phyloP scores from a whole-genome alignment of 2,329 filamentous ascomycete species.

The Arthroderma sp. region DNA sequence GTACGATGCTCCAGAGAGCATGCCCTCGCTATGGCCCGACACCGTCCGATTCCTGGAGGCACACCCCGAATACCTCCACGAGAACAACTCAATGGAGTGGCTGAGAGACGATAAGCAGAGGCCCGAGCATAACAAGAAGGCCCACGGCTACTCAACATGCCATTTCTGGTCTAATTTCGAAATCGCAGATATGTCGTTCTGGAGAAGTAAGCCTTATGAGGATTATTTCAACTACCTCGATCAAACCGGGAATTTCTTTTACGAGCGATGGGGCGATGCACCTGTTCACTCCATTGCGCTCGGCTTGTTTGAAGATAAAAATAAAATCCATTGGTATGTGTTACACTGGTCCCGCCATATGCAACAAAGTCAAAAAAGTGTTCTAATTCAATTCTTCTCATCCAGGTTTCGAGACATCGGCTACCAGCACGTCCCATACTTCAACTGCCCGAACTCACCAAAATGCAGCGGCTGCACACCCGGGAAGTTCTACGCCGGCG shows the following conservation, averaged over 20 bases:
- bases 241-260: conserved; percentile 90
- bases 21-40: conserved; percentile 88
- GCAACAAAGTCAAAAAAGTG: background rate
- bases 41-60: conserved; percentile 79
- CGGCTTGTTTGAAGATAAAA: conserved; percentile 80
- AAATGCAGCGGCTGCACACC: conserved; percentile 84
- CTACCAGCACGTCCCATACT: conserved; percentile 96
- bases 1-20: conserved; percentile 78
- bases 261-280: conserved; percentile 96
- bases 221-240: conserved; percentile 96
- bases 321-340: conserved; percentile 79
- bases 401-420: conserved; percentile 95
- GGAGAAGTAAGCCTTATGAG: conserved; percentile 78
- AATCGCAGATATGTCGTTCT: conserved; percentile 85
- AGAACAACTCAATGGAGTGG: conserved; percentile 81
- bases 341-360: background rate
- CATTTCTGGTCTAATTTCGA: conserved; percentile 99
- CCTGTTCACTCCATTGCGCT: conserved; percentile 91
- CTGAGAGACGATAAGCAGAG: conserved; percentile 63
- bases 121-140: conserved; percentile 64
- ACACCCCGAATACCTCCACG: conserved; percentile 65
- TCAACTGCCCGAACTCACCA: conserved; percentile 93
- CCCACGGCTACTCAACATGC: conserved; percentile 91
- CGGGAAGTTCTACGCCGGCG: conserved; percentile 80
- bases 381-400: background rate